phyloP scores from a whole-genome alignment of 1,284 basidiomycete species.

The Papiliotrema nemorosa region DNA sequence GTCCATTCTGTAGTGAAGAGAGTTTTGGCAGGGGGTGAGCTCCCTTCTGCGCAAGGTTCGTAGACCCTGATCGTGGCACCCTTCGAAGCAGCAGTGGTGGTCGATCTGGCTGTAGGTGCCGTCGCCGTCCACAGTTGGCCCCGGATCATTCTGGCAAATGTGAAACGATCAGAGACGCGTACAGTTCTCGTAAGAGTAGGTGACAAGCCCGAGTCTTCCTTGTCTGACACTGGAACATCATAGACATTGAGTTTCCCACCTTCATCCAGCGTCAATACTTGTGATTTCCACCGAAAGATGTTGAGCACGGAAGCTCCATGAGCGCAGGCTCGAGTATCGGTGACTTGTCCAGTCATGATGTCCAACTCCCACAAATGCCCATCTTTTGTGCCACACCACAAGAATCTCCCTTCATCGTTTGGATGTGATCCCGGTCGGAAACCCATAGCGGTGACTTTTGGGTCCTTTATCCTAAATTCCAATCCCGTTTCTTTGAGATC shows the following conservation, averaged over 20 bases:
- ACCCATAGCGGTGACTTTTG: slow-evolving; percentile 69
- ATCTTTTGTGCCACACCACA: slow-evolving; percentile 87
- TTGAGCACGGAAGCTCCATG: slow-evolving; percentile 66
- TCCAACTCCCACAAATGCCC: slow-evolving; percentile 81
- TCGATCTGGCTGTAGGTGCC: slow-evolving; percentile 44
- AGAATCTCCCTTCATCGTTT: slow-evolving; percentile 51
- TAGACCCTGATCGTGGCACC: slow-evolving; percentile 74
- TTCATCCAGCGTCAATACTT: slow-evolving; percentile 78
- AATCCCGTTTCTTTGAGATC: slow-evolving; percentile 62
- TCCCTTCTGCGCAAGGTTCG: slow-evolving; percentile 56
- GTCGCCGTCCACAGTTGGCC: slow-evolving; percentile 72
- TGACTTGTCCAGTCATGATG: slow-evolving; percentile 58
- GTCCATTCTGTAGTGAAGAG: slow-evolving; percentile 53
- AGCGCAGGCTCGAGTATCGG: slow-evolving; percentile 58
- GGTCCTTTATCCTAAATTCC: slow-evolving; percentile 59
- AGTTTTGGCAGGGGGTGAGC: slow-evolving; percentile 50
- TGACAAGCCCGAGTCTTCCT: slow-evolving; percentile 16
- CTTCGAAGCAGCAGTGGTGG: slow-evolving; percentile 51
- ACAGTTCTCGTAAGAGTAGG: slow-evolving; percentile 59
- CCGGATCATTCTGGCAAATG: slow-evolving; percentile 68
- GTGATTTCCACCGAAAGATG: slow-evolving; percentile 65
- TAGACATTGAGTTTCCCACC: slow-evolving; percentile 75
- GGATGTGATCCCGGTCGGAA: slow-evolving; percentile 60
- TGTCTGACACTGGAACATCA: slow-evolving; percentile 39
- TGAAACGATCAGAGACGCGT: slow-evolving; percentile 73